Evolutionary conservation across 1,284 basidiomycete genomes (phyloP).

Genomic region (Cutaneotrichosporon sp.): DNA sequence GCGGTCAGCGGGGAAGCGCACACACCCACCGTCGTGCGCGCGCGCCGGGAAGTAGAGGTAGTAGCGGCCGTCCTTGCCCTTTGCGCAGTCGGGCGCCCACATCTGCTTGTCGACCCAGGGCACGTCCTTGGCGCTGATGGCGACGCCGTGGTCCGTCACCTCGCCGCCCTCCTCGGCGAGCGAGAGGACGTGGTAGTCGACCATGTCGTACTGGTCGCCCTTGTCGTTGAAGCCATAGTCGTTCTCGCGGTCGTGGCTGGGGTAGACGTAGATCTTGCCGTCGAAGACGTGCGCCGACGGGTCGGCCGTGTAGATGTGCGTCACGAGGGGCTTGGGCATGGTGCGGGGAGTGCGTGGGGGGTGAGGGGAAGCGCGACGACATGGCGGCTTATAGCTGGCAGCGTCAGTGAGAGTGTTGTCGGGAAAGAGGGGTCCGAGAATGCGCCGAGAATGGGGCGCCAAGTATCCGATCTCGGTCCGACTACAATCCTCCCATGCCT

Average conservation of each 20-base stretch:
- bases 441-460: neutral
- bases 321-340: slow-evolving; percentile 35
- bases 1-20: slow-evolving; percentile 21
- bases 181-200: slow-evolving; percentile 43
- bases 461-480: neutral
- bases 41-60: slow-evolving; percentile 47
- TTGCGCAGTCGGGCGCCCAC: slow-evolving; percentile 43
- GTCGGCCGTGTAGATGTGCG: slow-evolving; percentile 46
- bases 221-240: slow-evolving; percentile 41
- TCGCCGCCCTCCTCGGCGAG: slow-evolving; percentile 33
- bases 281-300: slow-evolving; percentile 46
- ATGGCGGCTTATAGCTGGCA: neutral
- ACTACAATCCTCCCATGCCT: slow-evolving; percentile 22
- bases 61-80: slow-evolving; percentile 35
- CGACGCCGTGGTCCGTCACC: slow-evolving; percentile 44
- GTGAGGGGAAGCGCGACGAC: neutral
- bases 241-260: slow-evolving; percentile 42
- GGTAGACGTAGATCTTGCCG: slow-evolving; percentile 42
- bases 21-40: slow-evolving; percentile 37
- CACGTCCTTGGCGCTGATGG: slow-evolving; percentile 33
- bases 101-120: slow-evolving; percentile 43
- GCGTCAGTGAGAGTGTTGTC: too few species aligned
- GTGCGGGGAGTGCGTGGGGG: neutral
- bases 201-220: slow-evolving; percentile 47
- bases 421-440: neutral